Base-by-base conservation (phyloP, 163 green algal genomes). In the Chloroidium sp. region DNA sequence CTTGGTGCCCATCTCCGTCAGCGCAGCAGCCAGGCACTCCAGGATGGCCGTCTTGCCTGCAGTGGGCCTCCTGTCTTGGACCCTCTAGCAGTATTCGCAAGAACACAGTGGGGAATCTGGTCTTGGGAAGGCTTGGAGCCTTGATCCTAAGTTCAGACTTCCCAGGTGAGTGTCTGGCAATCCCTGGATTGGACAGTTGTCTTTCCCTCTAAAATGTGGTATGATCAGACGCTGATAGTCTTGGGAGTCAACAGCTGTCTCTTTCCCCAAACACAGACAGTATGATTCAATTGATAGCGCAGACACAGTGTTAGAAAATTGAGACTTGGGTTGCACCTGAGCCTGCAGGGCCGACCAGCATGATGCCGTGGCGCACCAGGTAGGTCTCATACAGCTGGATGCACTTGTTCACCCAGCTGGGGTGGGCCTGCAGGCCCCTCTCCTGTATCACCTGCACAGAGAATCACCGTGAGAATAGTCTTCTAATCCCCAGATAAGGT, bases 351-450 rank as follows among this genome's bases (percentile, higher is more conserved):
- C 89, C 89, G 59, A 96, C 89, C 8, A 98, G 85, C 94, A 98
- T 97, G 87, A 98, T 97, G 83, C 95, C 95, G 84, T 98, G 94
- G 12, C 95, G 91, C 60, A 93, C 94, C 59, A 95, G 88, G 84
- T 94, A 95, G 3, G 94, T 98, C 84, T 98, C 95, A 86, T 98
- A 97, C 82, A 98, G 88, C 91, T 98, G 93, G 77, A 98, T 94
- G 90, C 92, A 97, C 89, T 98, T 98, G 86, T 94, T 93, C n/a
- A 97, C 82, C 95, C 95, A 98, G 10, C 85, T 87, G 8, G 82
- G 80, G 85, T 97, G 92, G 81, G 90, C 74, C 89, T 97, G 94
- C 78, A 95, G 83, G 14, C 87, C 87, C 2, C 78, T 59, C 78
- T 91, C 86, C 14, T 81, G 64, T 12, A 86, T 81, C 59, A 90